A percentile compares a stretch with the other conserved stretches of the same genome.
Evolutionary conservation across 2,329 filamentous ascomycete genomes (phyloP).

Genomic region (Botrytis tulipae): DNA sequence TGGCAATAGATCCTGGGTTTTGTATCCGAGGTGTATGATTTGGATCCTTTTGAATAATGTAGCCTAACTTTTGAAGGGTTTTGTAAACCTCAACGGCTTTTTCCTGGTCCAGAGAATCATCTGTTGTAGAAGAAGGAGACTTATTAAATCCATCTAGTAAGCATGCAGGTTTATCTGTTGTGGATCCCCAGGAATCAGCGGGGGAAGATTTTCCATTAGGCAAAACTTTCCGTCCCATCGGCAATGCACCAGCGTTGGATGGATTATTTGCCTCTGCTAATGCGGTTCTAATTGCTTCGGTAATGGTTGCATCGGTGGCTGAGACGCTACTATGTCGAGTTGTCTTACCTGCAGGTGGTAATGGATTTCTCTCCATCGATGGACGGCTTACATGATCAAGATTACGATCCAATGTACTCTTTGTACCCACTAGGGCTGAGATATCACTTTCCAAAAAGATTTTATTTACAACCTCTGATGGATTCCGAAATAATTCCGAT

Average conservation of each 20-base stretch:
- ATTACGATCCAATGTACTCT: conserved; percentile 20
- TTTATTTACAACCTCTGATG: conserved; percentile 22
- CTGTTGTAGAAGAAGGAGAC: not conserved
- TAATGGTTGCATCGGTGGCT: conserved; percentile 32
- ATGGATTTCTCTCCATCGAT: conserved; percentile 3
- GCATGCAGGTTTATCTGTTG: conserved; percentile 17
- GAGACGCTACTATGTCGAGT: conserved; percentile 28
- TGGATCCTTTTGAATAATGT: conserved; percentile 30
- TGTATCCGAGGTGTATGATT: conserved; percentile 25
- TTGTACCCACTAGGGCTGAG: conserved; percentile 28
- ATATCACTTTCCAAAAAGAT: conserved; percentile 27
- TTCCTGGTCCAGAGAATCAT: conserved; percentile 26
- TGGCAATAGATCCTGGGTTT: conserved; percentile 31
- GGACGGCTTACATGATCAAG: conserved; percentile 22
- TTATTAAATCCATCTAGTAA: not conserved
- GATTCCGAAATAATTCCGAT: conserved; percentile 27
- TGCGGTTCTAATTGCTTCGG: conserved; percentile 31
- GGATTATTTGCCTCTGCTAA: conserved; percentile 26
- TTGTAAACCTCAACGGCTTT: conserved; percentile 32
- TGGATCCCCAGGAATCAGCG: conserved; percentile 17
- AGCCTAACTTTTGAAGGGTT: conserved; percentile 31
- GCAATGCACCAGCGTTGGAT: conserved; percentile 18
- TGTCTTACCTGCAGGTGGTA: conserved; percentile 28
- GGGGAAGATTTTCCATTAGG: conserved; percentile 27
- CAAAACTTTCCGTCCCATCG: conserved; percentile 25